phyloP scores from a whole-genome alignment of 495 filamentous ascomycete species.

The Lasiosphaeria ovina region DNA sequence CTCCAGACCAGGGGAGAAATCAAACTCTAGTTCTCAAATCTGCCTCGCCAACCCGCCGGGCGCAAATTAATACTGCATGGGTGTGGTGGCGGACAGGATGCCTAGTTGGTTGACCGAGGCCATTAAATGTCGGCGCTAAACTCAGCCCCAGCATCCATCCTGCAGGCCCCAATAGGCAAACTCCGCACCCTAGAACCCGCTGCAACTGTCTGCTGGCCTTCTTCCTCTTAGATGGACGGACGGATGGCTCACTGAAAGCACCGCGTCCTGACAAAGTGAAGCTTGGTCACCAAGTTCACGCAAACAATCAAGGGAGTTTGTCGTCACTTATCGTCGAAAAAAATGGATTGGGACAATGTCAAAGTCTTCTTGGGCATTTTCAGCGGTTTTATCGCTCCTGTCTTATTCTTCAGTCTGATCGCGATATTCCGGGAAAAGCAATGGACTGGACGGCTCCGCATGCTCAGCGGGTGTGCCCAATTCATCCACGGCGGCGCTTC shows the following conservation, averaged over 20 bases:
- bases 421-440: neutral
- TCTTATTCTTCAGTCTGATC: neutral
- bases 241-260: no score
- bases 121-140: no score
- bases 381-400: neutral
- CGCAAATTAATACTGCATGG: no score
- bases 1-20: no score
- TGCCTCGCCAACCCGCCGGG: no score
- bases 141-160: neutral
- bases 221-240: no score
- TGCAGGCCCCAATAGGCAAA: neutral
- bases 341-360: neutral
- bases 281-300: neutral
- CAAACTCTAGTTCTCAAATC: no score
- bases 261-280: no score
- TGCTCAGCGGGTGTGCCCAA: neutral
- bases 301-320: neutral
- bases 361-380: neutral
- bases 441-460: neutral
- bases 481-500: slow-evolving; percentile 1
- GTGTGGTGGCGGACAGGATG: neutral
- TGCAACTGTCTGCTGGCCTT: no score
- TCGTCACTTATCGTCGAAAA: neutral
- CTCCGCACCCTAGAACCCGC: neutral
- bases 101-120: no score